Percentiles rank a stretch among this genome's conserved stretches.
Conservation (phyloP, 108 stramenopile genomes). For the Cyclotella distinguenda region DNA sequence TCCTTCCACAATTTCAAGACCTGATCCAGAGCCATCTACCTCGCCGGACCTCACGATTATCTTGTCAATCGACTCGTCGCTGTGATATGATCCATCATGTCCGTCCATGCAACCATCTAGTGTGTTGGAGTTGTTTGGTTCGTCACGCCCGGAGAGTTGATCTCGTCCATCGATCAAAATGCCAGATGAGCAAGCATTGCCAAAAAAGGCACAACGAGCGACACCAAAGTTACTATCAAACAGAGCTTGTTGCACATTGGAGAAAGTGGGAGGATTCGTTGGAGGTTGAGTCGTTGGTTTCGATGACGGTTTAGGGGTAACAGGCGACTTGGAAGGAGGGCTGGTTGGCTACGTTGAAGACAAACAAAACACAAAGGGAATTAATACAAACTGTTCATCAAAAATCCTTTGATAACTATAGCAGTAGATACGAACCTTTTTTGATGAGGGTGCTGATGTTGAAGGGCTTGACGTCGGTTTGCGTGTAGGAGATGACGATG, state of each 20-base stretch:
- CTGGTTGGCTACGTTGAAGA: background rate
- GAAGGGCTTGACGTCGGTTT: background rate
- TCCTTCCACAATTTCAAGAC: background rate
- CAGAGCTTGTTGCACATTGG: conserved; percentile 3
- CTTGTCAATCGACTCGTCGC: conserved; percentile 28
- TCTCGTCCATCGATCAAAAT: conserved; percentile 15
- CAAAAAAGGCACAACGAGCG: conserved; percentile 1
- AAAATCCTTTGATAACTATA: background rate
- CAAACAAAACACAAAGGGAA: background rate
- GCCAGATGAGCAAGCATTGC: conserved; percentile 2
- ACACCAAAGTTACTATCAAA: conserved; percentile 7
- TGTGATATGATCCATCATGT: conserved; percentile 5
- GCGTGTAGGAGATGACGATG: background rate
- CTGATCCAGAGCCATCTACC: conserved; percentile 5
- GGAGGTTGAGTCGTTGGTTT: background rate
- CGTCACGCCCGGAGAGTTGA: background rate
- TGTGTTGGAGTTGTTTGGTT: conserved; percentile 24
- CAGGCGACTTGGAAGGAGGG: background rate
- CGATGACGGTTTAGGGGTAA: background rate
- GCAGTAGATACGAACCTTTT: background rate
- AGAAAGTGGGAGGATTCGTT: background rate
- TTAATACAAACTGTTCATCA: background rate
- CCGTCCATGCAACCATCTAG: conserved; percentile 29
- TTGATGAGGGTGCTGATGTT: background rate
- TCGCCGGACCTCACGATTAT: conserved; percentile 18